A percentile compares a stretch with the other conserved stretches of the same genome.
Evolutionary conservation across 176 grass and related monocot genomes (phyloP).

Genomic region (Ananas comosus): DNA sequence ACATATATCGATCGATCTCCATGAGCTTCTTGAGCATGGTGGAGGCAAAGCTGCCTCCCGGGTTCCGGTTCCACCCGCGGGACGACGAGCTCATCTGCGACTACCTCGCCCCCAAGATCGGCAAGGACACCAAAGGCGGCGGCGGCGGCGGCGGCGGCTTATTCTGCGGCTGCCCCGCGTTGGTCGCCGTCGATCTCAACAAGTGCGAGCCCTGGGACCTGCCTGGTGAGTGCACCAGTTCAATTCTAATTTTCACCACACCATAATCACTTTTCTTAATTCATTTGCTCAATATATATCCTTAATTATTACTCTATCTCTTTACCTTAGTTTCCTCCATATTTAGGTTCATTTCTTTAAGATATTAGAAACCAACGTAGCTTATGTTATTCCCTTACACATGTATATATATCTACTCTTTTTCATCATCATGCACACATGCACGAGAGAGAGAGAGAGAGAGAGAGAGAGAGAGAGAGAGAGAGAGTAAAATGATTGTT

Average conservation of each 20-base stretch:
- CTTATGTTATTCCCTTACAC: too few species aligned
- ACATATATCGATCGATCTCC: constrained; percentile 1
- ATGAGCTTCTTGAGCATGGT: constrained; percentile 96
- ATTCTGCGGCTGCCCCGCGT: constrained; percentile 19
- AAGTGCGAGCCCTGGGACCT: constrained; percentile 94
- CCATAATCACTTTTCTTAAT: background rate
- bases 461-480: too few species aligned
- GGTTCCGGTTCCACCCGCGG: constrained; percentile 89
- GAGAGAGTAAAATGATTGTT: too few species aligned
- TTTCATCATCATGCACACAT: too few species aligned
- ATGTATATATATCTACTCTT: too few species aligned
- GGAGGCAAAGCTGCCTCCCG: constrained; percentile 76
- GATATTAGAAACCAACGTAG: too few species aligned
- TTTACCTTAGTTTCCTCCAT: too few species aligned
- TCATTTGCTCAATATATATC: too few species aligned
- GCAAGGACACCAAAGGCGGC: constrained; percentile 16
- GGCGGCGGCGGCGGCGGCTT: constrained; percentile 1
- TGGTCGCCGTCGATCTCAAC: constrained; percentile 89
- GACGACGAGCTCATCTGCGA: constrained; percentile 96
- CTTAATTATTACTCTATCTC: too few species aligned
- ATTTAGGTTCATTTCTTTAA: too few species aligned
- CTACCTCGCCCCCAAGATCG: constrained; percentile 61
- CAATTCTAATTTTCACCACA: background rate
- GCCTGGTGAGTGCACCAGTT: constrained; percentile 42
- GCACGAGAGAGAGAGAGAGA: too few species aligned